Conservation (phyloP, 495 filamentous ascomycete genomes). For the Penicillium simplicissimum region DNA sequence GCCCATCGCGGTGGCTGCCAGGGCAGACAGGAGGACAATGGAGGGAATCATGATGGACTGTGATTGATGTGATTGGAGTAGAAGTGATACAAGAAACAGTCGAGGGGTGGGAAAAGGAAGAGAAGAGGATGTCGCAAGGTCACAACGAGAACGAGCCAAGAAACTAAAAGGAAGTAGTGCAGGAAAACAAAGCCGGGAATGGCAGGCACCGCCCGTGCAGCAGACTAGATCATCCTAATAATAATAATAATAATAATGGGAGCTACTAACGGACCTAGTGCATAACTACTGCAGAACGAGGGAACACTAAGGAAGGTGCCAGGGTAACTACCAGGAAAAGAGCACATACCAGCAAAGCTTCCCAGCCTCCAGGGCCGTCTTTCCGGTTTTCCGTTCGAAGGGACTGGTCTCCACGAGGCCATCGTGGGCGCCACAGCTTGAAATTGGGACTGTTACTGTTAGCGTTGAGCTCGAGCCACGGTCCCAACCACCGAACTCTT, state of each 20-base stretch:
- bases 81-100: slow-evolving; percentile 17
- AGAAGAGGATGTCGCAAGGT: slow-evolving; percentile 18
- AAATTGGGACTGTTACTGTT: too few species aligned
- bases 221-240: neutral
- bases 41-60: slow-evolving; percentile 36
- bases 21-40: slow-evolving; percentile 35
- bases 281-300: neutral
- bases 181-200: slow-evolving; percentile 12
- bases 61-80: slow-evolving; percentile 7
- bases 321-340: slow-evolving; percentile 16
- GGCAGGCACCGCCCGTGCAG: slow-evolving; percentile 6
- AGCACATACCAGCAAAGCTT: slow-evolving; percentile 8
- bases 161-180: slow-evolving; percentile 22
- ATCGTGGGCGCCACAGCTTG: neutral
- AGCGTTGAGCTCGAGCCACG: neutral
- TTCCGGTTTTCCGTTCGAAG: neutral
- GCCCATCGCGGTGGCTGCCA: slow-evolving; percentile 33
- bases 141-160: slow-evolving; percentile 19
- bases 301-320: slow-evolving; percentile 7
- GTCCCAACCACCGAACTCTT: neutral
- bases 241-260: neutral
- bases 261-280: neutral
- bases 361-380: neutral
- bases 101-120: slow-evolving; percentile 18
- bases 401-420: neutral